Evolutionary conservation across 2,329 filamentous ascomycete genomes (phyloP).

Genomic region (Fusarium sp.): DNA sequence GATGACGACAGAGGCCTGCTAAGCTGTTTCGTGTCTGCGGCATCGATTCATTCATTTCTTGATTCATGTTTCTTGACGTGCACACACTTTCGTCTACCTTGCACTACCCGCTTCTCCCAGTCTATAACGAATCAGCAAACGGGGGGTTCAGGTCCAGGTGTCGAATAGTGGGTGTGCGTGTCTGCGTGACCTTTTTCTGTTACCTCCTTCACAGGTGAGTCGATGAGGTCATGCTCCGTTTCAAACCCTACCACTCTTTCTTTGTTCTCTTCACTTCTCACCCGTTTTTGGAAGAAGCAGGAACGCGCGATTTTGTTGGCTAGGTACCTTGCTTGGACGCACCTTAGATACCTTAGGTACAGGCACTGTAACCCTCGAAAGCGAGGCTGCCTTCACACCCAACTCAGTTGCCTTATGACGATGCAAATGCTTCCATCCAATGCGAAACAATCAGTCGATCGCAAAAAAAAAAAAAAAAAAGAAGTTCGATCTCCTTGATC

Average conservation of each 20-base stretch:
- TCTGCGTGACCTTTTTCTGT: slow-evolving; percentile 13
- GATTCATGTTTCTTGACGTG: not conserved
- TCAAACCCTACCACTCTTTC: slow-evolving; percentile 10
- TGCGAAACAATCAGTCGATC: not conserved
- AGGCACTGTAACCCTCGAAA: not conserved
- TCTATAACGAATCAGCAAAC: not conserved
- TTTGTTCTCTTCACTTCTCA: not conserved
- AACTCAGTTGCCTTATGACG: slow-evolving; percentile 10
- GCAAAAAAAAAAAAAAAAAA: not conserved
- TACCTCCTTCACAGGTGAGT: slow-evolving; percentile 14
- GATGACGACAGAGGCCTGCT: slow-evolving; percentile 9
- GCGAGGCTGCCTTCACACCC: not conserved
- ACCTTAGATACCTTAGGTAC: not conserved
- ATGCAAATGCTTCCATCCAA: not conserved
- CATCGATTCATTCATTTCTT: slow-evolving; percentile 6
- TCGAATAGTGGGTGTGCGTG: not conserved
- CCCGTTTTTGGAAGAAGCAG: not conserved
- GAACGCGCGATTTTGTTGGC: slow-evolving; percentile 23
- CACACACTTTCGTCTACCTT: not conserved
- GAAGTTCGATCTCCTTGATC: not conserved
- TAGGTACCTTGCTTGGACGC: not conserved
- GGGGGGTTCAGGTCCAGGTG: slow-evolving; percentile 1
- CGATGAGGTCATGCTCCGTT: slow-evolving; percentile 24
- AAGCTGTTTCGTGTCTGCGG: not conserved
- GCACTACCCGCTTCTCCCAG: not conserved